These are phyloP conservation scores for Aphanomyces invadans DNA, from an alignment of 352 stramenopile species.

Conservation along the genomic window DNA sequence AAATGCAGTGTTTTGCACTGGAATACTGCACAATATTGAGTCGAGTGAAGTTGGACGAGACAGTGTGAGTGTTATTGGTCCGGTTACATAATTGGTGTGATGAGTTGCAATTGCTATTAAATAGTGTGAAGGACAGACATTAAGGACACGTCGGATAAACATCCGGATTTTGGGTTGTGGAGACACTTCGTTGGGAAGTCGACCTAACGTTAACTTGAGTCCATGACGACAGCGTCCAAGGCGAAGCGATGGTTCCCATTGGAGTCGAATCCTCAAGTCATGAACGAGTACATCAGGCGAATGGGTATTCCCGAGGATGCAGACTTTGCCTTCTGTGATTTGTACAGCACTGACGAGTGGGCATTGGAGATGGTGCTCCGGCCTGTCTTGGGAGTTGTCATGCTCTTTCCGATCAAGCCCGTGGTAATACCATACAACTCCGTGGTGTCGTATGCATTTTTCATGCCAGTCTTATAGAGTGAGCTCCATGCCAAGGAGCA, in stretches of 20 bases:
- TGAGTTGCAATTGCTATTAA: too few species aligned
- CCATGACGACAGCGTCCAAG: not conserved
- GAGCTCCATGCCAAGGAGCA: constrained; percentile 76
- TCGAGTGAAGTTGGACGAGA: too few species aligned
- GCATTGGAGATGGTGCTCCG: constrained; percentile 93
- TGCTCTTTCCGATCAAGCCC: constrained; percentile 94
- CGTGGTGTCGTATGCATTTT: constrained; percentile 10
- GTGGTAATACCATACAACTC: constrained; percentile 42
- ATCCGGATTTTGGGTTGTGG: too few species aligned
- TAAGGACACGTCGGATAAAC: too few species aligned
- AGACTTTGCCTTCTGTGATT: constrained; percentile 87
- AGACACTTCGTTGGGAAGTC: too few species aligned
- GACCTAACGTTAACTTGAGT: too few species aligned
- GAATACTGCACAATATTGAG: too few species aligned
- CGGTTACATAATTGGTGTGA: too few species aligned
- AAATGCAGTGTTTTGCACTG: too few species aligned
- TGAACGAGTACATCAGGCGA: constrained; percentile 92
- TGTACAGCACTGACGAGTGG: constrained; percentile 95
- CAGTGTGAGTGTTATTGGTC: too few species aligned
- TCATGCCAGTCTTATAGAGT: constrained; percentile 32
- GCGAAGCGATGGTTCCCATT: constrained; percentile 83
- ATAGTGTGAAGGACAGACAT: too few species aligned
- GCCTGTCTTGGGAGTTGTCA: constrained; percentile 88
- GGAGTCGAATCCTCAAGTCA: constrained; percentile 94
- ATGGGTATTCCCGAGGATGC: constrained; percentile 84